Conservation (phyloP, 2,329 filamentous ascomycete species). For the Coniosporium uncinatum region DNA sequence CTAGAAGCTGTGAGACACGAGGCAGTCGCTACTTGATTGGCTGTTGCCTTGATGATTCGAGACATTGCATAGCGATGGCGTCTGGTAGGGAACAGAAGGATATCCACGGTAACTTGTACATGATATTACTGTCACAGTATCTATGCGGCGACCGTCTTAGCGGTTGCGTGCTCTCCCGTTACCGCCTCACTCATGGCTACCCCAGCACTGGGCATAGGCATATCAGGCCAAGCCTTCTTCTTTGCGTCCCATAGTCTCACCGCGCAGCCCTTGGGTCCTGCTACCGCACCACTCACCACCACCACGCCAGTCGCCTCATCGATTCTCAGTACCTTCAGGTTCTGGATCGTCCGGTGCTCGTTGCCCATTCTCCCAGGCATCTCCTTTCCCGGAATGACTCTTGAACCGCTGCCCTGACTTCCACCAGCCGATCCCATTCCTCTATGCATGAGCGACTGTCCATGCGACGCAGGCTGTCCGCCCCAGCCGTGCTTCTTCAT, state of each 20-base stretch:
- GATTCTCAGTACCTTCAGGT: constrained; percentile 82
- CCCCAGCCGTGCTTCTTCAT: constrained; percentile 95
- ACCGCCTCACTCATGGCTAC: too few species aligned
- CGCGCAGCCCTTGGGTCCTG: constrained; percentile 81
- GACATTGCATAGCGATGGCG: too few species aligned
- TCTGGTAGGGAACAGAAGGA: too few species aligned
- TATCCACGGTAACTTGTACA: too few species aligned
- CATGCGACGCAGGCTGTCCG: constrained; percentile 89
- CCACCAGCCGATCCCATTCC: constrained; percentile 87
- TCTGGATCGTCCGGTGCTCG: constrained; percentile 84
- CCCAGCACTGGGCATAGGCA: constrained; percentile 25
- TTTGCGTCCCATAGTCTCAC: constrained; percentile 87
- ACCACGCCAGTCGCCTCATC: constrained; percentile 85
- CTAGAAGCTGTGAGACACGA: constrained; percentile 38
- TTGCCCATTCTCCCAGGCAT: constrained; percentile 97
- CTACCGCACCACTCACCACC: constrained; percentile 79
- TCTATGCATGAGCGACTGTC: constrained; percentile 91
- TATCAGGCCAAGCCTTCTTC: constrained; percentile 72
- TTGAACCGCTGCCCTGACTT: constrained; percentile 85
- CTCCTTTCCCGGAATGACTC: constrained; percentile 93
- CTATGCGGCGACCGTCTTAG: too few species aligned
- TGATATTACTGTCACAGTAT: too few species aligned
- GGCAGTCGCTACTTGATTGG: too few species aligned
- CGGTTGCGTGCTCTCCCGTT: too few species aligned
- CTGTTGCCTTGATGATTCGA: too few species aligned